Evolutionary conservation across 768 basidiomycete genomes (phyloP).

Genomic region (Suillus lakei): DNA sequence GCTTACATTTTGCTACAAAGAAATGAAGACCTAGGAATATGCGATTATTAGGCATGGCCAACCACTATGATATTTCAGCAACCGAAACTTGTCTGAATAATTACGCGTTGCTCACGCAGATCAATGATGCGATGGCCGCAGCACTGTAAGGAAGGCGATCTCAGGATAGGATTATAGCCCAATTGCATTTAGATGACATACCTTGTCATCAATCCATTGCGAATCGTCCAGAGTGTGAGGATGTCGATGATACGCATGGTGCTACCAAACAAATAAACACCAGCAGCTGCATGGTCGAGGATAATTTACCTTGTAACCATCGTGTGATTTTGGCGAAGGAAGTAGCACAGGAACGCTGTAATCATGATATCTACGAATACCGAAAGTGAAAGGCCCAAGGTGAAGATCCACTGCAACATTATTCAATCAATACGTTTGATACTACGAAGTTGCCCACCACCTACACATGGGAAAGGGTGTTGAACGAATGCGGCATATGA

Average conservation of each 20-base stretch:
- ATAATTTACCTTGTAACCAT: constrained; percentile 36
- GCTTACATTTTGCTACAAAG: constrained; percentile 26
- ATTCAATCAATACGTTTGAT: constrained; percentile 11
- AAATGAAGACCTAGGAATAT: constrained; percentile 29
- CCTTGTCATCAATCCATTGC: constrained; percentile 28
- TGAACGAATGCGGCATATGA: constrained; percentile 13
- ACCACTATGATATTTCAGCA: constrained; percentile 17
- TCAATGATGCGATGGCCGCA: constrained; percentile 19
- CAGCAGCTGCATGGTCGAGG: not conserved
- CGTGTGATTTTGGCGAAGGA: constrained; percentile 45
- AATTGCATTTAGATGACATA: not conserved
- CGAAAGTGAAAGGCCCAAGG: constrained; percentile 50
- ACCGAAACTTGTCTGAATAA: not conserved
- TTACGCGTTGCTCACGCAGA: constrained; percentile 18
- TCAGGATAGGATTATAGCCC: not conserved
- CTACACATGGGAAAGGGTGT: constrained; percentile 19
- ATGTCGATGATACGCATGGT: constrained; percentile 26
- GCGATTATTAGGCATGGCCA: constrained; percentile 24
- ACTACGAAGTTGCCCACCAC: constrained; percentile 7
- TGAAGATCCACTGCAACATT: constrained; percentile 46
- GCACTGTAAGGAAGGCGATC: constrained; percentile 14
- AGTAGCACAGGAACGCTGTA: constrained; percentile 45
- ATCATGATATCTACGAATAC: constrained; percentile 51
- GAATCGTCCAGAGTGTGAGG: constrained; percentile 25
- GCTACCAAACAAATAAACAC: constrained; percentile 6